Conservation (phyloP, 2,329 filamentous ascomycete genomes). For the Pseudogymnoascus sp. region DNA sequence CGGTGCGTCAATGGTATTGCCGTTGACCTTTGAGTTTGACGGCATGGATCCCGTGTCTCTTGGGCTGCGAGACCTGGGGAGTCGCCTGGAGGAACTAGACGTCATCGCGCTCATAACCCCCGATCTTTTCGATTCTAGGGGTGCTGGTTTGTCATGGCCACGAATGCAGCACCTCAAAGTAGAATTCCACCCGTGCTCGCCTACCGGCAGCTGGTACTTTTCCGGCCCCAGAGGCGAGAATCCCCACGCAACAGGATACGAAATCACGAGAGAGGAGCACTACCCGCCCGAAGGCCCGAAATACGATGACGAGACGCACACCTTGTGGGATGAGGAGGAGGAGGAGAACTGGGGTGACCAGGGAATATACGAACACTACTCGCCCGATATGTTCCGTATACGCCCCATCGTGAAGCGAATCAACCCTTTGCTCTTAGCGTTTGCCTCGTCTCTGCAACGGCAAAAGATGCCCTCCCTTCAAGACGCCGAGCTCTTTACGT, state of each 20-base stretch:
- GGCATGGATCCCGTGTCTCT: conserved; percentile 18
- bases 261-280: conserved; percentile 18
- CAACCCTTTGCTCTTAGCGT: conserved; percentile 15
- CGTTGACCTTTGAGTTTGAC: background rate
- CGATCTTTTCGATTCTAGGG: conserved; percentile 15
- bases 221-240: conserved; percentile 17
- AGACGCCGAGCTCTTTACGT: conserved; percentile 17
- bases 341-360: conserved; percentile 11
- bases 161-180: conserved; percentile 16
- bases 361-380: conserved; percentile 1
- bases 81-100: conserved; percentile 19
- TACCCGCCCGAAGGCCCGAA: conserved; percentile 17
- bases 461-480: conserved; percentile 14
- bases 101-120: conserved; percentile 18
- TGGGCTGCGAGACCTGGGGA: conserved; percentile 16
- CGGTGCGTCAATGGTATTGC: background rate
- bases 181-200: conserved; percentile 19
- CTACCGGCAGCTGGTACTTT: conserved; percentile 21
- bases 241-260: conserved; percentile 17
- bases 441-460: conserved; percentile 15
- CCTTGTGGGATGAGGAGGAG: conserved; percentile 12
- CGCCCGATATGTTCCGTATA: conserved; percentile 18
- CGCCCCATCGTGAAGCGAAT: conserved; percentile 9
- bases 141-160: conserved; percentile 13
- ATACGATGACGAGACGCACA: conserved; percentile 16